Evolutionary conservation across 805 yeast species (phyloP).

Genomic region (Lipomyces orientalis): DNA sequence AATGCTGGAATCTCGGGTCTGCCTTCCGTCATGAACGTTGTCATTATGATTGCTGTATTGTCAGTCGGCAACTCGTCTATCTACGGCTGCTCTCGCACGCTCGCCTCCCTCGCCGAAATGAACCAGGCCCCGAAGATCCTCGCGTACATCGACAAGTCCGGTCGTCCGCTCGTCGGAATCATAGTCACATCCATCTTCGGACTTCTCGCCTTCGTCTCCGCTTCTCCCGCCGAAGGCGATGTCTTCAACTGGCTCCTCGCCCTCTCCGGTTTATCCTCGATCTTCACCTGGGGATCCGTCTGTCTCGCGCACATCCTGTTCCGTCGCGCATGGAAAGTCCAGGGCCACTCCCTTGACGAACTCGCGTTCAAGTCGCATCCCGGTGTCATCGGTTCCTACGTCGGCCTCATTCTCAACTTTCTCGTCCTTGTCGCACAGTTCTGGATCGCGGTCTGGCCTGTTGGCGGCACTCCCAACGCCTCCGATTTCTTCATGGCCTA

Average conservation of each 20-base stretch:
- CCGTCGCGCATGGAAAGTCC: constrained; percentile 63
- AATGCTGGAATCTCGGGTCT: constrained; percentile 70
- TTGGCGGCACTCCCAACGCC: constrained; percentile 51
- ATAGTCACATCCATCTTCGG: constrained; percentile 55
- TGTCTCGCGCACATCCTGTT: constrained; percentile 72
- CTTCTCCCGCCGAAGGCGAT: constrained; percentile 54
- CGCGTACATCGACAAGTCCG: constrained; percentile 74
- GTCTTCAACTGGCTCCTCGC: constrained; percentile 79
- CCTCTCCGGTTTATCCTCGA: constrained; percentile 76
- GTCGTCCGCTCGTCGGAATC: constrained; percentile 79
- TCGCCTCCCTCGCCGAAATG: constrained; percentile 69
- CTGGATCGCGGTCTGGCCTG: constrained; percentile 81
- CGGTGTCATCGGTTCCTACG: constrained; percentile 71
- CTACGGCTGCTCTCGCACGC: constrained; percentile 71
- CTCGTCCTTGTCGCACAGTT: constrained; percentile 75
- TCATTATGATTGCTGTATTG: constrained; percentile 67
- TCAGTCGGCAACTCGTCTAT: constrained; percentile 78
- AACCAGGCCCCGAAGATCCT: constrained; percentile 66
- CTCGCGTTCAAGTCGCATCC: constrained; percentile 68
- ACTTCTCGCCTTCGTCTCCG: constrained; percentile 64
- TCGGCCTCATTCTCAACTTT: constrained; percentile 63
- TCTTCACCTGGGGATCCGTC: constrained; percentile 80
- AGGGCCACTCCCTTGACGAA: constrained; percentile 73
- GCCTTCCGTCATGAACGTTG: constrained; percentile 74
- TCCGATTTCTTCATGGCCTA: constrained; percentile 58